These are phyloP conservation scores for Boechera retrofracta DNA, from an alignment of 345 rosid species.

Conservation along the genomic window DNA sequence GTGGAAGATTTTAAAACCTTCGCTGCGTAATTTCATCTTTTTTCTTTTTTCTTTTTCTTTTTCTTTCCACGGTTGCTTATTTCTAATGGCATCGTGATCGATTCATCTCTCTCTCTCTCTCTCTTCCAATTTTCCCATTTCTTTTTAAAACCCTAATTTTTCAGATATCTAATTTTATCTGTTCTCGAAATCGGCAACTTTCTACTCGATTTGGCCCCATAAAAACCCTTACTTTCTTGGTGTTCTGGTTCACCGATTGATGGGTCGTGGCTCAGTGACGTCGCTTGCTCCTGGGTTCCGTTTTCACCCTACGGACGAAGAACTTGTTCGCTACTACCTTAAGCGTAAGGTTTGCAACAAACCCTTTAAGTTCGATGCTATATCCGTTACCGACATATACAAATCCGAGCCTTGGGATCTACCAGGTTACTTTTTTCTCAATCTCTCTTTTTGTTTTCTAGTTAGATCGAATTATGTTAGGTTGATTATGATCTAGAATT, in stretches of 20 bases:
- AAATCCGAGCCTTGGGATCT: constrained; percentile 98
- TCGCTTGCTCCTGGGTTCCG: constrained; percentile 96
- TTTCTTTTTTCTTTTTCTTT: not conserved
- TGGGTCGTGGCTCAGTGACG: constrained; percentile 64
- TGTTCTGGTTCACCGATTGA: constrained; percentile 33
- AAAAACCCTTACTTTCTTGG: constrained; percentile 24
- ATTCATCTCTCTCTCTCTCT: constrained; percentile 28
- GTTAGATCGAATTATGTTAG: constrained; percentile 14
- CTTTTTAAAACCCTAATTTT: constrained; percentile 43
- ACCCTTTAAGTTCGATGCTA: constrained; percentile 74
- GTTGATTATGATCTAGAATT: constrained; percentile 8
- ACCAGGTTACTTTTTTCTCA: constrained; percentile 56
- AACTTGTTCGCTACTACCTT: constrained; percentile 83
- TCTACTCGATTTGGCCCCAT: not conserved
- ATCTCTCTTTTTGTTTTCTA: not conserved
- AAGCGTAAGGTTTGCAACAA: constrained; percentile 75
- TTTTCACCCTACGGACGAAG: constrained; percentile 96
- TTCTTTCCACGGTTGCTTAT: constrained; percentile 31
- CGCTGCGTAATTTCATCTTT: not conserved
- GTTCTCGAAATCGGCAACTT: not conserved
- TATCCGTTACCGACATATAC: constrained; percentile 82
- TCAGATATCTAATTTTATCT: constrained; percentile 11
- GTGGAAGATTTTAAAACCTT: constrained; percentile 40
- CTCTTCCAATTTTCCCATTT: constrained; percentile 25
- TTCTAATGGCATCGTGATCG: constrained; percentile 37